These are phyloP conservation scores for Talaromyces rugulosus DNA, from an alignment of 2,329 filamentous ascomycete species.

Conservation along the genomic window DNA sequence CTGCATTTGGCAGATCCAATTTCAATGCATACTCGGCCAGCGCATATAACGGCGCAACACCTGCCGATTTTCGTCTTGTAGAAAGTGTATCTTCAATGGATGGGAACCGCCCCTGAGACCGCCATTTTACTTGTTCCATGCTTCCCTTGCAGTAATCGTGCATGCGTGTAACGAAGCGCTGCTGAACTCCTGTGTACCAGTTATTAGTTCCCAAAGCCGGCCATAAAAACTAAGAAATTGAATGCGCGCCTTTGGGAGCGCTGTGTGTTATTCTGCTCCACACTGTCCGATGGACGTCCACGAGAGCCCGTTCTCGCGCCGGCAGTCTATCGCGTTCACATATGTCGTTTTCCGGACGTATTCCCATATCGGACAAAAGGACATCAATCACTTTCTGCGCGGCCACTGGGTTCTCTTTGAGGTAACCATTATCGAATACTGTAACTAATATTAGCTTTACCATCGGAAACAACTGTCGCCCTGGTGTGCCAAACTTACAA, in stretches of 20 bases:
- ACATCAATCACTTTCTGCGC: constrained; percentile 21
- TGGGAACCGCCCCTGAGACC: constrained; percentile 12
- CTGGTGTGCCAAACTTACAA: background rate
- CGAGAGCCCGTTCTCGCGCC: constrained; percentile 17
- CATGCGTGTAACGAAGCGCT: constrained; percentile 15
- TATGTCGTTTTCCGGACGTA: background rate
- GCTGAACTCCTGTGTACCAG: constrained; percentile 11
- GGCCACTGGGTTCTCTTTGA: constrained; percentile 19
- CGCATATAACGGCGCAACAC: constrained; percentile 19
- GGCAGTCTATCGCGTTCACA: background rate
- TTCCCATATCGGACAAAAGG: constrained; percentile 17
- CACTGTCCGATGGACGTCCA: constrained; percentile 24
- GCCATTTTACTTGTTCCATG: constrained; percentile 16
- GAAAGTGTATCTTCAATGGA: constrained; percentile 16
- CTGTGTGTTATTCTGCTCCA: constrained; percentile 21
- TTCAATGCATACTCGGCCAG: constrained; percentile 18
- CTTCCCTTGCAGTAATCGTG: constrained; percentile 17
- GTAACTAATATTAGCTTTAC: background rate
- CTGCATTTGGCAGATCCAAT: constrained; percentile 16
- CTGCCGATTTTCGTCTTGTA: constrained; percentile 17
- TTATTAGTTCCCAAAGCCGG: background rate
- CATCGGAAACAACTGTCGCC: background rate
- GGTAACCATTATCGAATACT: constrained; percentile 29
- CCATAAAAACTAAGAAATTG: no score
- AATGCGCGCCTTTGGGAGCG: background rate